These are phyloP conservation scores for Penicillium egyptiacum DNA, from an alignment of 495 filamentous ascomycete species.

Conservation along the genomic window DNA sequence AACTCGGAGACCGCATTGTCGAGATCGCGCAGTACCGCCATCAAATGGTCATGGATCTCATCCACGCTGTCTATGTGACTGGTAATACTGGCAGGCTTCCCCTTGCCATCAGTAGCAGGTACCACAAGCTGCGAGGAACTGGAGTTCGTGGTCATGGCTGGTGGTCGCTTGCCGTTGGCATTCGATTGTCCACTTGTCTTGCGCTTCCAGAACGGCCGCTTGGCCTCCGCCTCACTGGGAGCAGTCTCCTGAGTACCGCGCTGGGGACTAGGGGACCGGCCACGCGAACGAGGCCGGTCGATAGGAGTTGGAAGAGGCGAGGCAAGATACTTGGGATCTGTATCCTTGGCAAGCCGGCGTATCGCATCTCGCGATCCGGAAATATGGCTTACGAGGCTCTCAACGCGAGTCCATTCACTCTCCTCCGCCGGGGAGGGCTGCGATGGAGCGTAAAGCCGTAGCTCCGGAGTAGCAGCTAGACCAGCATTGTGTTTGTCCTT, in stretches of 20 bases:
- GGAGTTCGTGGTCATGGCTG: constrained; percentile 40
- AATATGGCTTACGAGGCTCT: constrained; percentile 76
- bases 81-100: constrained; percentile 39
- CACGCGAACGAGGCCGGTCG: constrained; percentile 30
- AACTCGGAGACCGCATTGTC: constrained; percentile 83
- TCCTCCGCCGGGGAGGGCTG: constrained; percentile 58
- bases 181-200: constrained; percentile 59
- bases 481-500: constrained; percentile 20
- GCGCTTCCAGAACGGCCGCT: constrained; percentile 82
- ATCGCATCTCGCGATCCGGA: constrained; percentile 88
- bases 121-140: constrained; percentile 58
- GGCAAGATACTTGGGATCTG: constrained; percentile 62
- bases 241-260: constrained; percentile 38
- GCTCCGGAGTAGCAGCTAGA: constrained; percentile 26
- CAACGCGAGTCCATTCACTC: constrained; percentile 79
- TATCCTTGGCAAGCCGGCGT: constrained; percentile 77
- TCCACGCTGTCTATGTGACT: constrained; percentile 53
- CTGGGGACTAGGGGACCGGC: constrained; percentile 43
- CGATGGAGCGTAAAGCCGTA: constrained; percentile 32
- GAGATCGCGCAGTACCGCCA: constrained; percentile 76
- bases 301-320: constrained; percentile 20
- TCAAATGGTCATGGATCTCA: constrained; percentile 72
- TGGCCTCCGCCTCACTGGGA: constrained; percentile 31
- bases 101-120: constrained; percentile 34
- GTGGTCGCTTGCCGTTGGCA: constrained; percentile 28